A percentile compares a stretch with the other conserved stretches of the same genome.
These are phyloP conservation scores for Aciculoconidium aculeatum DNA, from an alignment of 805 yeast species.

Conservation along the genomic window DNA sequence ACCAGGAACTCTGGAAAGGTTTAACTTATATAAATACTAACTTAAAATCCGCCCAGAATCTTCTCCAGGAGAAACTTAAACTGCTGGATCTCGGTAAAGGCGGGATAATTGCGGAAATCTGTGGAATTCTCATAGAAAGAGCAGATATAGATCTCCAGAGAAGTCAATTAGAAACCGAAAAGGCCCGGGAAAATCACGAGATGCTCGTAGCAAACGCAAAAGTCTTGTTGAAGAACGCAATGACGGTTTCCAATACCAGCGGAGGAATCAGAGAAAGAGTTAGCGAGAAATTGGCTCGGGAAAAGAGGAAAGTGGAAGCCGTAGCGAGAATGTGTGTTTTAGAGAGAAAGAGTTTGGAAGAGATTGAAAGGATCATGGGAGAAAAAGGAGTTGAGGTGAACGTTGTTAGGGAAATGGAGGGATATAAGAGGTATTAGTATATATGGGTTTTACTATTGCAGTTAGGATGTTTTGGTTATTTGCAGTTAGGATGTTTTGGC, in stretches of 20 bases:
- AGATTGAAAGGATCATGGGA: slow-evolving; percentile 29
- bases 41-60: slow-evolving; percentile 35
- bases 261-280: slow-evolving; percentile 49
- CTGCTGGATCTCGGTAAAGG: slow-evolving; percentile 24
- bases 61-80: slow-evolving; percentile 13
- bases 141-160: slow-evolving; percentile 50
- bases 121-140: slow-evolving; percentile 43
- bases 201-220: slow-evolving; percentile 35
- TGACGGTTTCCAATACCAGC: slow-evolving; percentile 36
- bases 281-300: slow-evolving; percentile 37
- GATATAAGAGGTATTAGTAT: too few relatives aligned
- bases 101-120: slow-evolving; percentile 27
- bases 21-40: slow-evolving; percentile 31
- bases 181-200: slow-evolving; percentile 22
- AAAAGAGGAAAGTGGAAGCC: slow-evolving; percentile 40
- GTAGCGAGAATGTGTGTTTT: slow-evolving; percentile 39
- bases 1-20: slow-evolving; percentile 28
- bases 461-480: too few relatives aligned
- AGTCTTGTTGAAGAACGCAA: slow-evolving; percentile 41
- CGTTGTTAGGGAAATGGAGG: slow-evolving; percentile 19
- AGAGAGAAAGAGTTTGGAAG: slow-evolving; percentile 30
- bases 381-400: slow-evolving; percentile 20
- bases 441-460: too few relatives aligned
- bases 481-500: too few relatives aligned
- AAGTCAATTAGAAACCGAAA: slow-evolving; percentile 26